These are phyloP conservation scores for Magnaporthiopsis rhizophila DNA, from an alignment of 2,329 filamentous ascomycete species.

Conservation along the genomic window DNA sequence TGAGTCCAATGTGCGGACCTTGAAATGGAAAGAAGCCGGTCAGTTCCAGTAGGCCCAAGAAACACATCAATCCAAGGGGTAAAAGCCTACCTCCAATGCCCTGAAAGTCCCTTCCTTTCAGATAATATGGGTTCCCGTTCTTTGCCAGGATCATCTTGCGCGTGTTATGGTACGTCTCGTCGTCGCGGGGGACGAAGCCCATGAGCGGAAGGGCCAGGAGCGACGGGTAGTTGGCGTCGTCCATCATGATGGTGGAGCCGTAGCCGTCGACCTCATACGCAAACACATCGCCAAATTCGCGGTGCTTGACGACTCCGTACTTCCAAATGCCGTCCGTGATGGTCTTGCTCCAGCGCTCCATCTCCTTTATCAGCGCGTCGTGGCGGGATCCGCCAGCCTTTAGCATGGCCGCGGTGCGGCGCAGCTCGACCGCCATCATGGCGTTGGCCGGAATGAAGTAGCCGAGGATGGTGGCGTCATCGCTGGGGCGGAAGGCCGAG, in stretches of 20 bases:
- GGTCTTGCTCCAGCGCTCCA: constrained; percentile 49
- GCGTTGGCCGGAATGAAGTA: constrained; percentile 96
- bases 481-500: constrained; percentile 88
- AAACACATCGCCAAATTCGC: constrained; percentile 70
- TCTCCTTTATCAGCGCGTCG: constrained; percentile 39
- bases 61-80: not conserved
- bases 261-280: constrained; percentile 86
- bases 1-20: constrained; percentile 68
- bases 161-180: constrained; percentile 80
- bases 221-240: constrained; percentile 82
- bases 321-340: constrained; percentile 76
- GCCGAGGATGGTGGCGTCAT: constrained; percentile 88
- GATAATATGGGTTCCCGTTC: constrained; percentile 78
- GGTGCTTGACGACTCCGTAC: constrained; percentile 71
- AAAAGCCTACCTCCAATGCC: constrained; percentile 71
- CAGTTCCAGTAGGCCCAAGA: not conserved
- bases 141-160: constrained; percentile 67
- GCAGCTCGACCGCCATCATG: constrained; percentile 87
- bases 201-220: constrained; percentile 70
- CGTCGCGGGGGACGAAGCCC: constrained; percentile 59
- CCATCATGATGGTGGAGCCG: constrained; percentile 75
- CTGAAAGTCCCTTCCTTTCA: constrained; percentile 66
- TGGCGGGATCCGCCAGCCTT: constrained; percentile 42
- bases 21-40: not conserved
- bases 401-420: constrained; percentile 65